Evolutionary conservation across 805 yeast species (phyloP).

Genomic region (Candida mattraensis): DNA sequence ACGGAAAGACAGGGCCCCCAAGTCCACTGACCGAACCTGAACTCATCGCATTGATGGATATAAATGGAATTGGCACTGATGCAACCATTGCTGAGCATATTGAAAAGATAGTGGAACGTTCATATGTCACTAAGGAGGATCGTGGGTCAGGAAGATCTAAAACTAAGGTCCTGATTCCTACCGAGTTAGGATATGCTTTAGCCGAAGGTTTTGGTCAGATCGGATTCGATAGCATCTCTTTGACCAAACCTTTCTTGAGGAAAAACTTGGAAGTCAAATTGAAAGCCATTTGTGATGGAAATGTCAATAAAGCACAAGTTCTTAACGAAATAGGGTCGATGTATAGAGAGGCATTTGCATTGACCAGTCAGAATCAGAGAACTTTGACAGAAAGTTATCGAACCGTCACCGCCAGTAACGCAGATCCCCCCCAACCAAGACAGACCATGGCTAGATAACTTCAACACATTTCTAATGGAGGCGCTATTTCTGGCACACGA

Average conservation of each 20-base stretch:
- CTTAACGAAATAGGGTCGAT: constrained; percentile 50
- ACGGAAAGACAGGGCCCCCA: constrained; percentile 84
- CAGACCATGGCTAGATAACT: not conserved
- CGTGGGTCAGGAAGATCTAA: constrained; percentile 38
- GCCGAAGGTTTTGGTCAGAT: constrained; percentile 86
- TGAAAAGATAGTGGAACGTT: constrained; percentile 67
- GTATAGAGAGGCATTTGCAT: constrained; percentile 61
- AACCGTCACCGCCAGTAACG: constrained; percentile 15
- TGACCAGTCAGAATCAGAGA: constrained; percentile 43
- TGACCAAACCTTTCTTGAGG: constrained; percentile 88
- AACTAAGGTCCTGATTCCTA: constrained; percentile 61
- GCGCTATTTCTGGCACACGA: constrained; percentile 68
- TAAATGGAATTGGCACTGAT: constrained; percentile 97
- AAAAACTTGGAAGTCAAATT: constrained; percentile 70
- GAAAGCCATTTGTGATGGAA: constrained; percentile 68
- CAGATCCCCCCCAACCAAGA: not conserved
- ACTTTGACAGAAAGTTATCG: constrained; percentile 38
- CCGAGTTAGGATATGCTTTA: constrained; percentile 79
- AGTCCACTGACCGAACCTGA: constrained; percentile 86
- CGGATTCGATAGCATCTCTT: constrained; percentile 65
- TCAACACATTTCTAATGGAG: constrained; percentile 52
- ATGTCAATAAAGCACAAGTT: constrained; percentile 51
- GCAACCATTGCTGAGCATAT: constrained; percentile 99
- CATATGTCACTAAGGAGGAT: constrained; percentile 55
- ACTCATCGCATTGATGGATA: constrained; percentile 90